These are phyloP conservation scores for Aleurites moluccanus DNA, from an alignment of 441 rosid species.

Conservation along the genomic window DNA sequence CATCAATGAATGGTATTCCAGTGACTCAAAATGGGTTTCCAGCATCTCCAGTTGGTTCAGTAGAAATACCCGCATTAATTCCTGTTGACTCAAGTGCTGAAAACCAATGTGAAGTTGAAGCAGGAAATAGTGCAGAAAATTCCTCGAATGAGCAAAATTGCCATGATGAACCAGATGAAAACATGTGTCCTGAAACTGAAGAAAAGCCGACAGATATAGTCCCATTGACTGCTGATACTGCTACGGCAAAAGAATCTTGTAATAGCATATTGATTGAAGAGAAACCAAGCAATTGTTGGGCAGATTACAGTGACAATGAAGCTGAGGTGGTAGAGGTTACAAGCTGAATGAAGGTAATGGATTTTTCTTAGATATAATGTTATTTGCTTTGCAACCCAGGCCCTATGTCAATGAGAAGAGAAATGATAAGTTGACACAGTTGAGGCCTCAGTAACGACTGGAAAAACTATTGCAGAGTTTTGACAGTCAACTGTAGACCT, in stretches of 20 bases:
- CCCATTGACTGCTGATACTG: constrained; percentile 23
- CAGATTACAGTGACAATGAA: constrained; percentile 83
- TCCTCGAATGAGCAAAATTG: constrained; percentile 33
- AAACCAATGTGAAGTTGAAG: constrained; percentile 42
- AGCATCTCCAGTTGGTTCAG: constrained; percentile 37
- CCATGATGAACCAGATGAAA: constrained; percentile 33
- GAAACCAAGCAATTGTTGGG: constrained; percentile 69
- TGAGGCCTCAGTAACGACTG: constrained; percentile 1
- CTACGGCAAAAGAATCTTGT: constrained; percentile 37
- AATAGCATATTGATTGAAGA: constrained; percentile 36
- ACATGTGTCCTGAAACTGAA: constrained; percentile 31
- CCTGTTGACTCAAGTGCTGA: constrained; percentile 39
- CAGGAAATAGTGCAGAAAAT: constrained; percentile 37
- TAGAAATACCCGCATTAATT: constrained; percentile 39
- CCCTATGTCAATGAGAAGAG: constrained; percentile 15
- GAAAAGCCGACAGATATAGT: constrained; percentile 37
- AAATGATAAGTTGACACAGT: constrained; percentile 13
- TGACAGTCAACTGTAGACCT: constrained; percentile 14
- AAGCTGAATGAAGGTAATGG: constrained; percentile 44
- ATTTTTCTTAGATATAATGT: constrained; percentile 6
- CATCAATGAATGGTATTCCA: constrained; percentile 33
- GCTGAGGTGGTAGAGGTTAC: constrained; percentile 65
- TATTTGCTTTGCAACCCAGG: constrained; percentile 20
- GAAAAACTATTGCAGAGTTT: constrained; percentile 13
- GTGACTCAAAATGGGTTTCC: constrained; percentile 50